phyloP scores from a whole-genome alignment of 768 basidiomycete genomes.

The Termitomyces heimii region DNA sequence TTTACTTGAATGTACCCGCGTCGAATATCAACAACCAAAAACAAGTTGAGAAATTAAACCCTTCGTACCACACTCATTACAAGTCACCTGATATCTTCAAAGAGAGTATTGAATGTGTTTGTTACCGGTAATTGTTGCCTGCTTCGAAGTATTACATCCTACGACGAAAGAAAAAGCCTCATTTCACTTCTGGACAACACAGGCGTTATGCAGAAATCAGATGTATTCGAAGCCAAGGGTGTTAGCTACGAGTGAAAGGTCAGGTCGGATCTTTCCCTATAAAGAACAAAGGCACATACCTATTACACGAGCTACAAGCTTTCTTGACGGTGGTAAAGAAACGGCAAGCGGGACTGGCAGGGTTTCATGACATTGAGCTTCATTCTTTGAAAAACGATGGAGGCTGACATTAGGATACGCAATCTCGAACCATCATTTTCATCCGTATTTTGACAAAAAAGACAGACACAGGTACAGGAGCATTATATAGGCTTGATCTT shows the following conservation, averaged over 20 bases:
- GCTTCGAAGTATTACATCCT: not conserved
- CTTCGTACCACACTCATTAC: not conserved
- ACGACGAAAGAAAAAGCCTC: not conserved
- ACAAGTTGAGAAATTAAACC: not conserved
- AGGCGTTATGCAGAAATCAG: not conserved
- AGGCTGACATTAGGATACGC: slow-evolving; percentile 1
- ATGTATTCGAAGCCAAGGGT: not conserved
- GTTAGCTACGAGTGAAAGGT: not conserved
- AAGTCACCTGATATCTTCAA: not conserved
- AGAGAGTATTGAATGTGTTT: not conserved
- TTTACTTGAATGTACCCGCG: not conserved
- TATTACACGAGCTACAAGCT: slow-evolving; percentile 31
- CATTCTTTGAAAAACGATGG: not conserved
- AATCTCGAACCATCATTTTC: not conserved
- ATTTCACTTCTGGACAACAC: not conserved
- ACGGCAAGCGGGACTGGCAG: slow-evolving; percentile 4
- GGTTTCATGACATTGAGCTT: not conserved
- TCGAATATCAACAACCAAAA: not conserved
- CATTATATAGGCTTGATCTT: slow-evolving; percentile 97
- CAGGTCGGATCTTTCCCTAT: not conserved
- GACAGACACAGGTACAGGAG: slow-evolving; percentile 12
- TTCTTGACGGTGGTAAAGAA: slow-evolving; percentile 29
- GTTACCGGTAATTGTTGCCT: not conserved
- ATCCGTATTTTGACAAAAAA: not conserved
- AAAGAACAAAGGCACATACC: not conserved